phyloP scores from a whole-genome alignment of 2,329 filamentous ascomycete genomes.

The Neoascochyta sp. region DNA sequence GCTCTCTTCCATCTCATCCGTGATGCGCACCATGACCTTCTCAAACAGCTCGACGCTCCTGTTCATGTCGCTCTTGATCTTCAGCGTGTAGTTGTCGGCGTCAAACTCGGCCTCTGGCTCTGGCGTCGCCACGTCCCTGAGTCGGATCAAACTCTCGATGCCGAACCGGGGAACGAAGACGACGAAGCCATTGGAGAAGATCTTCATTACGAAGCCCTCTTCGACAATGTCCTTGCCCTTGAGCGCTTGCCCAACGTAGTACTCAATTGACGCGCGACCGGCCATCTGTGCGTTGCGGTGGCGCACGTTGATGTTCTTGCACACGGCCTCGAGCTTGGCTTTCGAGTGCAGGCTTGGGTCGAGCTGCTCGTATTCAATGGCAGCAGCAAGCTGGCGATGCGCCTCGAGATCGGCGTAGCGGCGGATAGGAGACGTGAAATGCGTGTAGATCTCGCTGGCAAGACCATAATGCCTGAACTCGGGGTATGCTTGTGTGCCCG shows the following conservation, averaged over 20 bases:
- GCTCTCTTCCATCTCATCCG: constrained; percentile 86
- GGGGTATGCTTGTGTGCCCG: constrained; percentile 84
- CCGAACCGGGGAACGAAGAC: constrained; percentile 95
- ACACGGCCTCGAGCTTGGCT: constrained; percentile 83
- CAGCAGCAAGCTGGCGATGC: constrained; percentile 89
- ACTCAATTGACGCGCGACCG: constrained; percentile 88
- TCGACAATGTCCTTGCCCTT: constrained; percentile 73
- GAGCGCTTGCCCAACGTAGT: constrained; percentile 95
- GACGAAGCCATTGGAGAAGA: constrained; percentile 96
- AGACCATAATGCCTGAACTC: constrained; percentile 98
- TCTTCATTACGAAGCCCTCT: constrained; percentile 93
- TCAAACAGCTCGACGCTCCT: constrained; percentile 78
- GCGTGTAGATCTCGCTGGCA: constrained; percentile 94
- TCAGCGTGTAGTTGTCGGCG: constrained; percentile 76
- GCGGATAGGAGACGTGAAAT: constrained; percentile 96
- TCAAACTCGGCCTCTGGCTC: constrained; percentile 80
- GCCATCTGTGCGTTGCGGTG: constrained; percentile 97
- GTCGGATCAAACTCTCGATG: constrained; percentile 84
- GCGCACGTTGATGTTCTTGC: constrained; percentile 96
- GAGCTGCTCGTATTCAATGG: constrained; percentile 88
- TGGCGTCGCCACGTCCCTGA: constrained; percentile 74
- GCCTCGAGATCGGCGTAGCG: constrained; percentile 96
- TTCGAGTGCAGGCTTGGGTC: constrained; percentile 77
- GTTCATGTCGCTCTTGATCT: constrained; percentile 53
- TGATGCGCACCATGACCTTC: constrained; percentile 84